Evolutionary conservation across 108 stramenopile species (phyloP).

Genomic region (Fistulifera pelliculosa): DNA sequence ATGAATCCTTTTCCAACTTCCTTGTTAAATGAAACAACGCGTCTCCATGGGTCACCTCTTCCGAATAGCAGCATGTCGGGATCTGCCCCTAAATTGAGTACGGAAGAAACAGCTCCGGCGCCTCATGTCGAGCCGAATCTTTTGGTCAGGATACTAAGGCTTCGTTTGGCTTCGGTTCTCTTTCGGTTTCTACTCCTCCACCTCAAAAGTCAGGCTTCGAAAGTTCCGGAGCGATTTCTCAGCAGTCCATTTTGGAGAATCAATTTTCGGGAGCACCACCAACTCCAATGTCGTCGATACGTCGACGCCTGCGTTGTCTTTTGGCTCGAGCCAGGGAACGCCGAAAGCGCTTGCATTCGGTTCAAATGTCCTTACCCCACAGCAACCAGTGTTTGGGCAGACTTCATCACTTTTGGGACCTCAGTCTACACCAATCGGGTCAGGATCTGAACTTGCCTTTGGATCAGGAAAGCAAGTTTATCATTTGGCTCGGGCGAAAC

Average conservation of each 20-base stretch:
- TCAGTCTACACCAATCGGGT: background rate
- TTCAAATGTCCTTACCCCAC: background rate
- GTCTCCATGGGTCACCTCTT: too few relatives aligned
- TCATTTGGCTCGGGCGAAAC: constrained; percentile 18
- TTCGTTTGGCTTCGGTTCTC: constrained; percentile 5
- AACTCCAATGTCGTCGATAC: background rate
- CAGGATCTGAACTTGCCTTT: background rate
- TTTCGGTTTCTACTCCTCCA: constrained; percentile 16
- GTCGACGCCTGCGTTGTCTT: background rate
- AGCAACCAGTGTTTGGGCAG: constrained; percentile 1
- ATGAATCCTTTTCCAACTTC: constrained; percentile 17
- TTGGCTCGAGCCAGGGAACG: background rate
- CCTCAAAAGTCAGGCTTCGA: constrained; percentile 6
- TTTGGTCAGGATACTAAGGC: constrained; percentile 1
- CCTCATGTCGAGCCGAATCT: background rate
- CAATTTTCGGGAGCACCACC: background rate
- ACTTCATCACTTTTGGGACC: constrained; percentile 6
- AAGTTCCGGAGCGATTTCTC: background rate
- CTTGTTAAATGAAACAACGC: background rate
- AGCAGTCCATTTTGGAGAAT: background rate
- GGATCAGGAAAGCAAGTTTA: background rate
- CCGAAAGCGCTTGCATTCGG: constrained; percentile 26
- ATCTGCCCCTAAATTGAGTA: background rate
- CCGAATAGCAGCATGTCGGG: too few relatives aligned
- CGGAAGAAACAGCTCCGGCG: background rate